A percentile compares a stretch with the other conserved stretches of the same genome.
Evolutionary conservation across 441 rosid species (phyloP).

Genomic region (Corymbia citriodora): DNA sequence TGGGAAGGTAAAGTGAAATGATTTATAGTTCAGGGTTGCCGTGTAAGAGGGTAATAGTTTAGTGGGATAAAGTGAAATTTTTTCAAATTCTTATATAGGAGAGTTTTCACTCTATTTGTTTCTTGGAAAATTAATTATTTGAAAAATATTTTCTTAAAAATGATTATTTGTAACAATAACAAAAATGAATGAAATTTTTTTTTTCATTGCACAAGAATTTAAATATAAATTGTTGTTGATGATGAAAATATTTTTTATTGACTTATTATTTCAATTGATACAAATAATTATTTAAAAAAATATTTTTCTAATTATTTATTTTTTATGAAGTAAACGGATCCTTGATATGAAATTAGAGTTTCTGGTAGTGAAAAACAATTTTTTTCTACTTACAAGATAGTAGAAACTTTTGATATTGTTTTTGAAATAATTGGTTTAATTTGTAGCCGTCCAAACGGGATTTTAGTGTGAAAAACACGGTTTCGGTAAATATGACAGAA

Average conservation of each 20-base stretch:
- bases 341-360: too few species aligned
- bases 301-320: too few species aligned
- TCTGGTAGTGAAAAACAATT: neutral
- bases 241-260: too few species aligned
- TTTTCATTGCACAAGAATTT: neutral
- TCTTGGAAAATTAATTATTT: too few species aligned
- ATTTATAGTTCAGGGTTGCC: neutral
- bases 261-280: too few species aligned
- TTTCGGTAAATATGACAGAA: neutral
- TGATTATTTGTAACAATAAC: neutral
- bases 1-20: neutral
- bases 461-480: neutral
- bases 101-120: neutral
- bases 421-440: neutral
- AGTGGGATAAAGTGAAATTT: neutral
- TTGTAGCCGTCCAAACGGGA: neutral
- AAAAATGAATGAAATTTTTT: too few species aligned
- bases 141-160: too few species aligned
- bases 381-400: neutral
- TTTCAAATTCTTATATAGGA: neutral
- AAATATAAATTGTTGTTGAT: too few species aligned
- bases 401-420: neutral
- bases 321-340: rapidly evolving
- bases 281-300: too few species aligned
- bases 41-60: neutral